A percentile compares a stretch with the other conserved stretches of the same genome.
Conservation (phyloP, 2,329 filamentous ascomycete genomes). For the Penicillium sp. region DNA sequence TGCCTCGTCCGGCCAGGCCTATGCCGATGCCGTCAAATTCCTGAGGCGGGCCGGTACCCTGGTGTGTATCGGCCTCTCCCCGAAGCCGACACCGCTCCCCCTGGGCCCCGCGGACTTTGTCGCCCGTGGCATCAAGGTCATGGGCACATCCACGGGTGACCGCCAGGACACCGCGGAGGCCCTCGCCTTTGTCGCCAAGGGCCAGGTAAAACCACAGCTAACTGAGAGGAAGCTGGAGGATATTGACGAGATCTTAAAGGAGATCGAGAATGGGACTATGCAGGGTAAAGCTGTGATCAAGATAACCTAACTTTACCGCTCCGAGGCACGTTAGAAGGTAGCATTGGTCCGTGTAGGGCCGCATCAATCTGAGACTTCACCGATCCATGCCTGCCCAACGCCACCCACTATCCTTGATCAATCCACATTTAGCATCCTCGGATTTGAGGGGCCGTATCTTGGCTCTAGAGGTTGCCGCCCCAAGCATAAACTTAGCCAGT, state of each 20-base stretch:
- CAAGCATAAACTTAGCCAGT: no score
- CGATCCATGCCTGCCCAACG: no score
- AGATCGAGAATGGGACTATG: slow-evolving; percentile 6
- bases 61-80: slow-evolving; percentile 11
- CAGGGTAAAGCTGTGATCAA: slow-evolving; percentile 6
- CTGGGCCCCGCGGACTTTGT: slow-evolving; percentile 17
- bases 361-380: no score
- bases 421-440: no score
- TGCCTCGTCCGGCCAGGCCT: slow-evolving; percentile 37
- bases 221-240: slow-evolving; percentile 17
- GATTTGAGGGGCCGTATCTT: no score
- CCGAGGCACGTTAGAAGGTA: neutral
- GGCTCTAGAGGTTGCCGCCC: no score
- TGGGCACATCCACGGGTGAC: slow-evolving; percentile 16
- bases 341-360: neutral
- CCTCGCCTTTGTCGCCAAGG: slow-evolving; percentile 13
- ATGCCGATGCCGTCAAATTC: slow-evolving; percentile 22
- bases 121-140: slow-evolving; percentile 15
- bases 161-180: slow-evolving; percentile 16
- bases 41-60: slow-evolving; percentile 9
- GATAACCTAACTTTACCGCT: neutral
- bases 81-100: slow-evolving; percentile 6
- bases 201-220: slow-evolving; percentile 22
- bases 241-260: slow-evolving; percentile 8
- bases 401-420: no score